Base-by-base conservation (phyloP, 1,139 yeast genomes). In the Suhomyces chickasaworum region DNA sequence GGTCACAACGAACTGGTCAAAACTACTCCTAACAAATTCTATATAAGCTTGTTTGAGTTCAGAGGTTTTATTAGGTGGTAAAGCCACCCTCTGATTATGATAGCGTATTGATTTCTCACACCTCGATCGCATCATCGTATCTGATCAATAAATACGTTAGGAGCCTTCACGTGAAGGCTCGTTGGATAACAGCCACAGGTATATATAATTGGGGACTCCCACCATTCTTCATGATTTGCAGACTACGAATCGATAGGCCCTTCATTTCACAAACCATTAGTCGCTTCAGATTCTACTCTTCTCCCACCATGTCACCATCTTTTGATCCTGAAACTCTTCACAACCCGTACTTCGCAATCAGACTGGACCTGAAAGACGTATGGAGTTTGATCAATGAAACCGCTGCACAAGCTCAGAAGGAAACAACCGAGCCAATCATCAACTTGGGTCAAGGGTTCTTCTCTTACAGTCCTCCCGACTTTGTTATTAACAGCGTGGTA, bases 371-470 rank as follows among this genome's bases (percentile, higher is more conserved):
- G 50, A 89, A 90, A 64, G 99, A 93, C 63, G 90, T 93, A 38
- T 93, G 99, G 99, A 78, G 95, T 10, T 73, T 93, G 54, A 88
- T 95, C 66, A 93, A 93, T 61, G 98, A 91, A 60, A 86, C 97
- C 1, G 98, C 98, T 0, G 96, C 96, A 3, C 79, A 80, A 5
- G 89, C 95, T 12, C 82, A 80, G 44, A 68, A 67, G 37, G 81
- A 79, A 46, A 69, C 81, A 25, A 89, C 89, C 15, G 75, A 84
- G 54, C 86, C 89, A 39, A 82, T 91, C 46, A 84, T 85, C 54
- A 93, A 93, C 59, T 77, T 93, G 50, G 99, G 99, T 32, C 99
- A 93, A 66, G 99, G 99, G 1, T 93, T 93, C 68, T 93, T 93
- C 73, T 89, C 97, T 1, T 93, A 91, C 64, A 80, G 90, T 34